Evolutionary conservation across 2,329 filamentous ascomycete genomes (phyloP).

Genomic region (Alternaria incomplexa): DNA sequence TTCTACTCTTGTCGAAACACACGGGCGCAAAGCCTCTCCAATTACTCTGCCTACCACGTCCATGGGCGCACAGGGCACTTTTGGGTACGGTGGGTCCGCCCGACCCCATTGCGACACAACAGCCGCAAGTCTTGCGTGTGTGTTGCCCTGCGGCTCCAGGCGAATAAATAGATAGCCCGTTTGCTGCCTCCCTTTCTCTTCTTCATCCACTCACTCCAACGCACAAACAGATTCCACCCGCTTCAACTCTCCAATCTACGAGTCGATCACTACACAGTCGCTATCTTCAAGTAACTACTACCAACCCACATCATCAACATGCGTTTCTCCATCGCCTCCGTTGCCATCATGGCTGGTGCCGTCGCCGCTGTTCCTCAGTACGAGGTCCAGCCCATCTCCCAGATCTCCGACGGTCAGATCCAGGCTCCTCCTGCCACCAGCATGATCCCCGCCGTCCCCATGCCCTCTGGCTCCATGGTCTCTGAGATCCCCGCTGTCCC

Average conservation of each 20-base stretch:
- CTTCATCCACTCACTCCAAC: conserved; percentile 7
- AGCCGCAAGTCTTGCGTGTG: conserved; percentile 6
- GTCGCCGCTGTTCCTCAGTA: conserved; percentile 38
- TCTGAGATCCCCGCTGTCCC: conserved; percentile 1
- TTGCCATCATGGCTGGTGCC: conserved; percentile 37
- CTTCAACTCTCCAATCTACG: conserved; percentile 13
- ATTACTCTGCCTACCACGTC: not conserved
- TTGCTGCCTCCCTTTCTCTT: conserved; percentile 7
- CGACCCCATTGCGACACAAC: conserved; percentile 11
- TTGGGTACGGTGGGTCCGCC: not conserved
- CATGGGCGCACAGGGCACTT: not conserved
- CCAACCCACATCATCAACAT: conserved; percentile 32
- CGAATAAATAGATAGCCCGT: conserved; percentile 20
- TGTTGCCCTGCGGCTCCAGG: conserved; percentile 1
- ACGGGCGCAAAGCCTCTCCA: conserved; percentile 13
- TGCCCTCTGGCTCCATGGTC: conserved; percentile 1
- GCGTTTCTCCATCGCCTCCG: conserved; percentile 38
- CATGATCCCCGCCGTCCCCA: conserved; percentile 7
- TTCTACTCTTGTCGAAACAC: conserved; percentile 12
- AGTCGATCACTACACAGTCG: conserved; percentile 17
- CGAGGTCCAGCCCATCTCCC: conserved; percentile 39
- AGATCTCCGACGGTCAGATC: conserved; percentile 49
- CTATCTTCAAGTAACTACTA: conserved; percentile 11
- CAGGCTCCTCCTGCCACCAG: conserved; percentile 39
- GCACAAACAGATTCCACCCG: conserved; percentile 6